Evolutionary conservation across 2,329 filamentous ascomycete genomes (phyloP).

Genomic region (Trichoderma semiorbis): DNA sequence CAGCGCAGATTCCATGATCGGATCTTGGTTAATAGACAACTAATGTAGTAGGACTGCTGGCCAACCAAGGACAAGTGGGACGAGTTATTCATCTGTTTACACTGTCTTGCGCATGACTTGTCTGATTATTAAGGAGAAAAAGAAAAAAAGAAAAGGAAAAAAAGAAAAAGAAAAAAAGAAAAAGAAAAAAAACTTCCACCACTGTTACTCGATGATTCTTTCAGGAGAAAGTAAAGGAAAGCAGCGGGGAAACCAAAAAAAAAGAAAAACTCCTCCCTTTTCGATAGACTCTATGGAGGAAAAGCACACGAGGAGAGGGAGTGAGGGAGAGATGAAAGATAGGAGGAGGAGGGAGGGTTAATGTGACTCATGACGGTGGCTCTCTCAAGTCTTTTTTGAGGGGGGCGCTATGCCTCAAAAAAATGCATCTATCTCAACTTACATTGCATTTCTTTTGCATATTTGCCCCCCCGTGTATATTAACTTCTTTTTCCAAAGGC

Average conservation of each 20-base stretch:
- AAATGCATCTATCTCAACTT: neutral
- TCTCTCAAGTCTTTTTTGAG: neutral
- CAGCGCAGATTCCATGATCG: slow-evolving; percentile 22
- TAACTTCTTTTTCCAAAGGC: slow-evolving; percentile 9
- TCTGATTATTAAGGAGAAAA: slow-evolving; percentile 29
- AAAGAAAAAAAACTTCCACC: neutral
- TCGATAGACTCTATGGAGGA: slow-evolving; percentile 11
- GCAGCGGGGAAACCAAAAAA: neutral
- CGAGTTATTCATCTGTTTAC: slow-evolving; percentile 21
- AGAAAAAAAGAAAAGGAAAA: neutral
- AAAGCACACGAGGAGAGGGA: neutral
- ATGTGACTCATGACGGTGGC: slow-evolving; percentile 11
- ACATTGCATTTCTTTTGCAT: neutral
- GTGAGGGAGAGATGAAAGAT: neutral
- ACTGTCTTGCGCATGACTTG: slow-evolving; percentile 22
- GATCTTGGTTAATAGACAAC: slow-evolving; percentile 24
- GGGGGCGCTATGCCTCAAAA: neutral
- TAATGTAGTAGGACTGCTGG: slow-evolving; percentile 29
- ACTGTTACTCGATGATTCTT: slow-evolving; percentile 23
- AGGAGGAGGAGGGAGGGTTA: neutral
- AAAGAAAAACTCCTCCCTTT: slow-evolving; percentile 2
- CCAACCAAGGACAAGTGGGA: slow-evolving; percentile 23
- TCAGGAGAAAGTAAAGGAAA: neutral
- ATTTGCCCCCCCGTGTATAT: neutral
- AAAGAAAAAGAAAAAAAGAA: neutral